Conservation (phyloP, 352 stramenopile species). For the Globisporangium nagaii region DNA sequence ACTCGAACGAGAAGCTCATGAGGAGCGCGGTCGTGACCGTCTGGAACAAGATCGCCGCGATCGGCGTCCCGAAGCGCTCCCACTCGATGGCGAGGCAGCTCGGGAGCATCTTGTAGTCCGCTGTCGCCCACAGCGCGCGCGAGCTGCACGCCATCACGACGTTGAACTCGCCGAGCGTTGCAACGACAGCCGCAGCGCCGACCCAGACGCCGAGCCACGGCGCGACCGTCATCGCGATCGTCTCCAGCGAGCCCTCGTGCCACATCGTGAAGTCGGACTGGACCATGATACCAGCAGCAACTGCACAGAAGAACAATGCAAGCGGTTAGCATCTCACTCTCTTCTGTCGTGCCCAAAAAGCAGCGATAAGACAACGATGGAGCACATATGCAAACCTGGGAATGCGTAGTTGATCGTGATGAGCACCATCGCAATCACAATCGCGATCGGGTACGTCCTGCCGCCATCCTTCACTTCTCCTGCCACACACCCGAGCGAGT, state of each 20-base stretch:
- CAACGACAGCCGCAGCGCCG: constrained; percentile 65
- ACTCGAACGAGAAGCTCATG: constrained; percentile 85
- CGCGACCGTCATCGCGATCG: constrained; percentile 63
- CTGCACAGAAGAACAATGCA: constrained; percentile 8
- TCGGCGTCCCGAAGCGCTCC: constrained; percentile 71
- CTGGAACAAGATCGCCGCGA: constrained; percentile 74
- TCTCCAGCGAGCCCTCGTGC: constrained; percentile 72
- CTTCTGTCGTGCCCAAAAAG: too few relatives aligned
- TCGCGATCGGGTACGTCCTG: constrained; percentile 77
- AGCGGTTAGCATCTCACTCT: too few relatives aligned
- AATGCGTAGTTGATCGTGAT: constrained; percentile 87
- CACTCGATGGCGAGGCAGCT: constrained; percentile 53
- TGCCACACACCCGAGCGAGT: constrained; percentile 80
- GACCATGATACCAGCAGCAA: constrained; percentile 75
- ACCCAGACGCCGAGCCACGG: constrained; percentile 82
- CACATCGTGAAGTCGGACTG: constrained; percentile 61
- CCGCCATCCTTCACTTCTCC: constrained; percentile 80
- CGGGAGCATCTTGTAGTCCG: constrained; percentile 85
- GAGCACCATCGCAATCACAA: constrained; percentile 72
- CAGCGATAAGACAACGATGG: not conserved
- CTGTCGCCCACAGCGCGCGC: constrained; percentile 72
- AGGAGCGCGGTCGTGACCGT: constrained; percentile 66
- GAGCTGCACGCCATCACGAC: constrained; percentile 84
- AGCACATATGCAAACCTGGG: constrained; percentile 27
- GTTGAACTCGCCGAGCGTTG: constrained; percentile 81